These are phyloP conservation scores for Nidula niveotomentosa DNA, from an alignment of 1,284 basidiomycete genomes.

Conservation along the genomic window DNA sequence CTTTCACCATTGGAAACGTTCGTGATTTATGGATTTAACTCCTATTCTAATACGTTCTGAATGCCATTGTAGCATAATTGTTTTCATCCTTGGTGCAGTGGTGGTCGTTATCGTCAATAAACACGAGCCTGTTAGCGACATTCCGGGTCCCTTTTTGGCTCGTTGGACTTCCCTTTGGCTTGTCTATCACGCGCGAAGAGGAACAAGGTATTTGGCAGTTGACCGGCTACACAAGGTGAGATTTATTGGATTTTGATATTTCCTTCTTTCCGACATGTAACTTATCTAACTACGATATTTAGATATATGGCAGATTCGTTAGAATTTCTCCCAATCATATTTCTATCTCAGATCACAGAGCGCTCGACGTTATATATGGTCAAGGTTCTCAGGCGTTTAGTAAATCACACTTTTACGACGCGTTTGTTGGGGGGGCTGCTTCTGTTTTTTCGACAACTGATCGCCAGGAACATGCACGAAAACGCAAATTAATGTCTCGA, in stretches of 20 bases:
- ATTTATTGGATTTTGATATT: background rate
- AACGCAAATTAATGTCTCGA: slow-evolving; percentile 20
- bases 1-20: no score
- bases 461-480: slow-evolving; percentile 19
- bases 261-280: background rate
- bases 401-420: slow-evolving; percentile 24
- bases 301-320: slow-evolving; percentile 24
- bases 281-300: background rate
- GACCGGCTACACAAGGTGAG: slow-evolving; percentile 20
- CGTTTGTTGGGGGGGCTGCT: slow-evolving; percentile 19
- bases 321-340: slow-evolving; percentile 25
- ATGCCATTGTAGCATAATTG: no score
- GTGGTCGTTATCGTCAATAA: background rate
- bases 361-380: slow-evolving; percentile 21
- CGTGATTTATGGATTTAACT: no score
- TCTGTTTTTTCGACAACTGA: slow-evolving; percentile 24
- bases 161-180: slow-evolving; percentile 24
- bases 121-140: background rate
- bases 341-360: slow-evolving; percentile 20
- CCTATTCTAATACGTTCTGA: no score
- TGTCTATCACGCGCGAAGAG: slow-evolving; percentile 20
- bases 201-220: slow-evolving; percentile 20
- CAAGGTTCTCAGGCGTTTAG: slow-evolving; percentile 21
- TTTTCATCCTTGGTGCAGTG: no score
- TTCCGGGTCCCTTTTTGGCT: slow-evolving; percentile 21